Evolutionary conservation across 306 rosid species (phyloP).

Genomic region (Pterocarpus macrocarpus): DNA sequence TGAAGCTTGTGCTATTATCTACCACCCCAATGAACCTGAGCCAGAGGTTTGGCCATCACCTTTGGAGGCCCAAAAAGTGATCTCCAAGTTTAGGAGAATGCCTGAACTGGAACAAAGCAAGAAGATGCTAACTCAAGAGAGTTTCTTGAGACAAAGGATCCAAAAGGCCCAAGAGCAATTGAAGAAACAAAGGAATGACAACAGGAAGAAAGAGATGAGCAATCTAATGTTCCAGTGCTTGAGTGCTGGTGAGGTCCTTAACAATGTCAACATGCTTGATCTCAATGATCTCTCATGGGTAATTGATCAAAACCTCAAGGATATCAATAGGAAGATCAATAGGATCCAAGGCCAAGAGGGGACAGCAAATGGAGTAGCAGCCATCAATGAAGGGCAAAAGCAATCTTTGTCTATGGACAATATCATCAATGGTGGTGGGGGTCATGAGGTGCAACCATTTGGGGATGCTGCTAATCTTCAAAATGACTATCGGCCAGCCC

Average conservation of each 20-base stretch:
- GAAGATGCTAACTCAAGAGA: conserved; percentile 49
- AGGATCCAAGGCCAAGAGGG: not conserved
- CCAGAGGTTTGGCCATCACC: conserved; percentile 57
- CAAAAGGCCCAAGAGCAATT: conserved; percentile 37
- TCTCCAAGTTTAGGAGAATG: conserved; percentile 25
- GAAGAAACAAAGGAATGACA: conserved; percentile 30
- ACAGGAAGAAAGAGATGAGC: conserved; percentile 33
- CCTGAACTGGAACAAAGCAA: conserved; percentile 29
- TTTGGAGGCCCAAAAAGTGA: not conserved
- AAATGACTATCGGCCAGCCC: not conserved
- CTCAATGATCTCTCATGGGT: conserved; percentile 29
- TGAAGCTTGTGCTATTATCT: conserved; percentile 50
- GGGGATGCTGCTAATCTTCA: conserved; percentile 24
- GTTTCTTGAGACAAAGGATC: conserved; percentile 33
- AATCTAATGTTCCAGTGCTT: conserved; percentile 33
- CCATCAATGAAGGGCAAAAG: not conserved
- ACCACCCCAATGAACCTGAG: conserved; percentile 24
- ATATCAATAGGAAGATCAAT: not conserved
- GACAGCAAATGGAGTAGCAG: not conserved
- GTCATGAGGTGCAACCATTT: conserved; percentile 9
- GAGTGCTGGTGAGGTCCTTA: not conserved
- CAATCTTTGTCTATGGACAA: not conserved
- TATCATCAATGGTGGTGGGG: not conserved
- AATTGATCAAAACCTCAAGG: conserved; percentile 32
- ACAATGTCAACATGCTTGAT: not conserved